phyloP scores from a whole-genome alignment of 805 yeast genomes.

The Barnettozyma sucrosica region DNA sequence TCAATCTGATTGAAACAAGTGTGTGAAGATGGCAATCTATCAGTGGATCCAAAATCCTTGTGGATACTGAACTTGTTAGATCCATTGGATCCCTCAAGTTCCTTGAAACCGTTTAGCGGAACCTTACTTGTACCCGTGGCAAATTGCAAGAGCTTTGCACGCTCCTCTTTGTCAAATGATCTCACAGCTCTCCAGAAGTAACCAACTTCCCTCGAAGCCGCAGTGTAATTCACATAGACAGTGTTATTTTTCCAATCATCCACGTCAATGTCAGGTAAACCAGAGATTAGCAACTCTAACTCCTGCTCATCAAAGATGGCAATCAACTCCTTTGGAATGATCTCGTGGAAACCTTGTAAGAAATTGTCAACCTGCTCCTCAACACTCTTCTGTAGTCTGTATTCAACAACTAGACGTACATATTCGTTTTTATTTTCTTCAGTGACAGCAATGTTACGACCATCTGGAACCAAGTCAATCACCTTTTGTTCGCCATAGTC shows the following conservation, averaged over 20 bases:
- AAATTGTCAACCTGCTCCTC: conserved; percentile 84
- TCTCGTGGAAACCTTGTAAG: conserved; percentile 81
- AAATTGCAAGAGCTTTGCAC: conserved; percentile 90
- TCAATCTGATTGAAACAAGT: conserved; percentile 96
- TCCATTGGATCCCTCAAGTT: conserved; percentile 82
- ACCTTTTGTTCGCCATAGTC: conserved; percentile 87
- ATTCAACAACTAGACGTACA: conserved; percentile 80
- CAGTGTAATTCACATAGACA: conserved; percentile 70
- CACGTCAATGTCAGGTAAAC: conserved; percentile 93
- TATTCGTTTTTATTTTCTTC: conserved; percentile 89
- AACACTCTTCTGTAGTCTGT: conserved; percentile 75
- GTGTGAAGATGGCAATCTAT: conserved; percentile 90
- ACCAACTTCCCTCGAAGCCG: conserved; percentile 79
- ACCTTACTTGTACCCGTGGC: conserved; percentile 97
- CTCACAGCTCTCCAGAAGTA: conserved; percentile 99
- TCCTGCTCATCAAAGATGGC: conserved; percentile 94
- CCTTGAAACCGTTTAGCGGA: conserved; percentile 90
- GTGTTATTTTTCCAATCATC: conserved; percentile 94
- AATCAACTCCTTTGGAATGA: conserved; percentile 77
- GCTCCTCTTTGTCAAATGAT: conserved; percentile 88
- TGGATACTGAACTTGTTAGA: conserved; percentile 82
- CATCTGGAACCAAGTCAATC: conserved; percentile 78
- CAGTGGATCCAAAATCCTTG: conserved; percentile 78
- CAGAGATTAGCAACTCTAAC: conserved; percentile 84
- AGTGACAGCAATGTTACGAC: conserved; percentile 78